Conservation (phyloP, 2,329 filamentous ascomycete genomes). For the Dothideomycetes sp. region DNA sequence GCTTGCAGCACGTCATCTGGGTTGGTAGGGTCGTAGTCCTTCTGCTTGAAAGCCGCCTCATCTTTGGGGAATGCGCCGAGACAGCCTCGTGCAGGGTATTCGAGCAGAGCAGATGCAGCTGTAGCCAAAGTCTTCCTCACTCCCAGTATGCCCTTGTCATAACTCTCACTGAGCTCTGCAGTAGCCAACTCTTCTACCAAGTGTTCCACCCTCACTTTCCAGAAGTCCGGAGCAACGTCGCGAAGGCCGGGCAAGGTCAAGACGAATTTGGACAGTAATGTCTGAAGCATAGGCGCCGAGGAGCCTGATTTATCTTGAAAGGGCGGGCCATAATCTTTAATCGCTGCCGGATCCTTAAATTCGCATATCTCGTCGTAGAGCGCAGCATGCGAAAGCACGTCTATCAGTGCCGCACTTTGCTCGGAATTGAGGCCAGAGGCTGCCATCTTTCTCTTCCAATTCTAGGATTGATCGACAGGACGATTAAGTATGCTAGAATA, state of each 20-base stretch:
- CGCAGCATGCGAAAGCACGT: conserved; percentile 43
- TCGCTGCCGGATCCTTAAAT: conserved; percentile 55
- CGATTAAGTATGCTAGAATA: too few species aligned
- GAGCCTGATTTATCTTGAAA: conserved; percentile 45
- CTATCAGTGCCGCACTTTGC: conserved; percentile 41
- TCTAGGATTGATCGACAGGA: too few species aligned
- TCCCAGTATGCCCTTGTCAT: conserved; percentile 66
- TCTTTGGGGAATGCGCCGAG: conserved; percentile 48
- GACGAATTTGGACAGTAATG: conserved; percentile 53
- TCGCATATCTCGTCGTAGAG: conserved; percentile 56
- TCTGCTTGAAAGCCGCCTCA: conserved; percentile 18
- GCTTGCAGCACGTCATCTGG: conserved; percentile 51
- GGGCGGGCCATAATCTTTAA: conserved; percentile 59
- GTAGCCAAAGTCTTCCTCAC: conserved; percentile 66
- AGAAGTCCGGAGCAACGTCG: conserved; percentile 53
- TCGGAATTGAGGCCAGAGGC: conserved; percentile 15
- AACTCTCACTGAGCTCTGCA: conserved; percentile 67
- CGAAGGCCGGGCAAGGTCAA: conserved; percentile 56
- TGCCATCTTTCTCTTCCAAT: too few species aligned
- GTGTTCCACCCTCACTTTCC: conserved; percentile 49
- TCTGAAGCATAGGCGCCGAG: conserved; percentile 55
- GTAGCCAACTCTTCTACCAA: conserved; percentile 52
- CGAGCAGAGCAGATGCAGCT: conserved; percentile 57
- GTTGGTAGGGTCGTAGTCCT: conserved; percentile 46
- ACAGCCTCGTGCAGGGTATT: conserved; percentile 55